Base-by-base conservation (phyloP, 1,284 basidiomycete species). In the Heterobasidion annosum region DNA sequence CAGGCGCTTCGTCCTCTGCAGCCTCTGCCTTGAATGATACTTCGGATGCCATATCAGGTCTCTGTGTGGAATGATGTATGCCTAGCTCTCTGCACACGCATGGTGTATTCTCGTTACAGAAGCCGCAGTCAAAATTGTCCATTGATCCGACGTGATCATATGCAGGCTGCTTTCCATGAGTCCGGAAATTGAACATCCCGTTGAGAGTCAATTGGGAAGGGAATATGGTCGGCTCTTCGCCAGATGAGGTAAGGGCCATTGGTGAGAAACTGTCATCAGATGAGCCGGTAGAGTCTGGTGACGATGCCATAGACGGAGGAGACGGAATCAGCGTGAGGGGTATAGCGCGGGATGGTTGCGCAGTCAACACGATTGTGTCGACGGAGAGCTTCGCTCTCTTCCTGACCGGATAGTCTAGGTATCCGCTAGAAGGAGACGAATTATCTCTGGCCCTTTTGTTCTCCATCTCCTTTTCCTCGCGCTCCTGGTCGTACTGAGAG, bases 41-140 rank as follows among this genome's bases (percentile, higher is more conserved):
- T 33, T 60, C 54, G 25, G 49, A 15, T 8, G 63, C 53, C 33
- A 56, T 47, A 10, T 58, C 54, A 52, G 64, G 52, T 32, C 61
- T 59, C n/a, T 64, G 63, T 8, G 60, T 53, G 63, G 63, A 65
- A 51, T 77, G 73, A 53, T 79, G 76, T 48, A 78, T 63, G 25
- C 76, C 74, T 53, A 87, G 70, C 62, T 86, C 86, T 53, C 81
- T 77, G 65, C 88, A 91, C 40, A 91, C 77, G 62, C 89, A 92
- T 42, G 82, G 76, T n/a, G 77, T 78, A 56, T 77, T 77, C 42
- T 82, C 82, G 58, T 67, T 81, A 65, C 88, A 92, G 66, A 90
- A 80, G 7, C 88, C 85, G 63, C 89, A 92, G 54, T 73, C 69
- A 48, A 73, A 70, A 15, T 70, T 63, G 40, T 68, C 69, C 33